These are phyloP conservation scores for Fusarium nanum DNA, from an alignment of 2,329 filamentous ascomycete genomes.

Conservation along the genomic window DNA sequence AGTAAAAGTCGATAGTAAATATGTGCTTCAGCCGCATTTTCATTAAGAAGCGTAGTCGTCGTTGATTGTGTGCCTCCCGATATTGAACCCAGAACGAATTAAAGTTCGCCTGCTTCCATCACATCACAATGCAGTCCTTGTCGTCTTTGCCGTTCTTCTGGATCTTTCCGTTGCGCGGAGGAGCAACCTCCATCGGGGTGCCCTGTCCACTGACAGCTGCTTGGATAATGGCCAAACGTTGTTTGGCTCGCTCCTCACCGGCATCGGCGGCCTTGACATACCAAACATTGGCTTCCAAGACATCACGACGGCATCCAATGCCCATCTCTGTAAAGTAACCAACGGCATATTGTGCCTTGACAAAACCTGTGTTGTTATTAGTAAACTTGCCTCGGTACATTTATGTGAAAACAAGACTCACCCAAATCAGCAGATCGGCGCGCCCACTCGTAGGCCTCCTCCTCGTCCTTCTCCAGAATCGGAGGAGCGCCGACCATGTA, in stretches of 20 bases:
- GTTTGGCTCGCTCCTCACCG: conserved; percentile 89
- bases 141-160: conserved; percentile 63
- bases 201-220: conserved; percentile 75
- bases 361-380: conserved; percentile 62
- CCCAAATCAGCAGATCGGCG: conserved; percentile 85
- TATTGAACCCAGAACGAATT: conserved; percentile 18
- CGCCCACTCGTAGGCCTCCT: conserved; percentile 97
- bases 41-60: conserved; percentile 23
- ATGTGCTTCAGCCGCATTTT: conserved; percentile 3
- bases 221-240: conserved; percentile 86
- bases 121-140: conserved; percentile 71
- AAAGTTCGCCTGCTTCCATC: conserved; percentile 24
- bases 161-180: conserved; percentile 64
- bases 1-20: conserved; percentile 7
- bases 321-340: conserved; percentile 99
- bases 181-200: conserved; percentile 66
- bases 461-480: conserved; percentile 92
- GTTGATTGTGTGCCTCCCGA: conserved; percentile 38
- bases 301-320: conserved; percentile 92
- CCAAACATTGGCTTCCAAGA: conserved; percentile 98
- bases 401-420: conserved; percentile 59
- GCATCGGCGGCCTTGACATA: conserved; percentile 95
- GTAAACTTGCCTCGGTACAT: conserved; percentile 7
- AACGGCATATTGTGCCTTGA: conserved; percentile 89
- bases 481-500: conserved; percentile 96